Base-by-base conservation (phyloP, 495 filamentous ascomycete genomes). In the Astrothelium macrocarpum region DNA sequence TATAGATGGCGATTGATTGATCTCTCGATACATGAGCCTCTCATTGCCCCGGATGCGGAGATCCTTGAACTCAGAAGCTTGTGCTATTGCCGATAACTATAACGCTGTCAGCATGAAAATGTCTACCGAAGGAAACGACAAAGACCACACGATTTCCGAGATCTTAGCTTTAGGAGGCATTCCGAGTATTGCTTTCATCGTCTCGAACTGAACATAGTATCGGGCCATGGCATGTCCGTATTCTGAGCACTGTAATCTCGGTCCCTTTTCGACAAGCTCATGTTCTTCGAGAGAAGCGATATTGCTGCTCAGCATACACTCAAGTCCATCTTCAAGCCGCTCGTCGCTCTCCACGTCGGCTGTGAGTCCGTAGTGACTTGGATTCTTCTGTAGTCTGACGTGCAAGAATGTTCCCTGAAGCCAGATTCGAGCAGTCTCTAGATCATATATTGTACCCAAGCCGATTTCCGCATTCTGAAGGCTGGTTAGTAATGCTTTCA, bases 211-310 rank as follows among this genome's bases (percentile, higher is more conserved):
- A 1, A 98, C 78, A 77, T 91, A 96, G 71, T 96, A 97, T 60
- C 85, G 86, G 42, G 94, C 90, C 94, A 98, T 98, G 0, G 90
- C 88, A 62, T 90, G 80, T 1, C 94, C 94, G 69, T 88, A 91
- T 61, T 86, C 83, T 1, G 91, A 95, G 32, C 85, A 86, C 59
- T 75, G 78, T 42, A 96, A 80, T 11, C 60, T 68, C 65, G 72
- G 1, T 77, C 43, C 62, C 0, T 58, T 32, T 11, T 49, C 78
- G 26, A 95, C 79, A 12, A 97, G 73, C 1, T 79, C 76, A 23
- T 74, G 73, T 18, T 87, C 80, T 49, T 85, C 81, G 0, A 98
- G 76, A 43, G 88, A 78, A 36, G 77, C 83, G 59, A 97, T 82
- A 68, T 92, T 88, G 56, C 86, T 87, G 67, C 87, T 84, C 69